phyloP scores from a whole-genome alignment of 441 rosid genomes.

The Kokia cookei region DNA sequence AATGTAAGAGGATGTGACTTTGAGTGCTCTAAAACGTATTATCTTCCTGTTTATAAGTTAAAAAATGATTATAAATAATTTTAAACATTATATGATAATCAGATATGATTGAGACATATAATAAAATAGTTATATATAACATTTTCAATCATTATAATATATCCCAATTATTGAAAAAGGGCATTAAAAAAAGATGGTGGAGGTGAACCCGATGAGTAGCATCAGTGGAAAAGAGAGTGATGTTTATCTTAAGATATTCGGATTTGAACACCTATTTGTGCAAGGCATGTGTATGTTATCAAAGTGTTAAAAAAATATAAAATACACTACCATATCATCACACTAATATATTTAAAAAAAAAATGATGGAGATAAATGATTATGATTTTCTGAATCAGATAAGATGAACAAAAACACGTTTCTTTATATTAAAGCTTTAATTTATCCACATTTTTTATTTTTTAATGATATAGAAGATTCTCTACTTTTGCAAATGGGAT shows the following conservation, averaged over 20 bases:
- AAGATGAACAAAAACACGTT: background rate
- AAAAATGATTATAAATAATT: accelerated
- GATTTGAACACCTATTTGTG: too few relatives aligned
- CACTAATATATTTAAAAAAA: too few relatives aligned
- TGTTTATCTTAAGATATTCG: too few relatives aligned
- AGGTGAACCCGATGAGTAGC: background rate
- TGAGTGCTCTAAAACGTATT: accelerated
- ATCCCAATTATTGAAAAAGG: background rate
- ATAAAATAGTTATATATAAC: too few relatives aligned
- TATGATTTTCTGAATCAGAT: background rate
- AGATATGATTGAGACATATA: too few relatives aligned
- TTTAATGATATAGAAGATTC: background rate
- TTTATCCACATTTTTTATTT: background rate
- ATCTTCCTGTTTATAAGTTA: accelerated
- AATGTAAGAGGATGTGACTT: accelerated
- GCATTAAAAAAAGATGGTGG: background rate
- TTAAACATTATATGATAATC: accelerated
- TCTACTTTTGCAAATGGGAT: background rate
- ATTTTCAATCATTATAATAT: background rate
- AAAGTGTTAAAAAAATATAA: too few relatives aligned
- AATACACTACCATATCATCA: too few relatives aligned
- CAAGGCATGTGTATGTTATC: too few relatives aligned
- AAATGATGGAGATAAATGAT: background rate
- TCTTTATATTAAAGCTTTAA: background rate
- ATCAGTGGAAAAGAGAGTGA: too few relatives aligned